phyloP scores from a whole-genome alignment of 495 filamentous ascomycete species.

The Penicillium coprophilum region DNA sequence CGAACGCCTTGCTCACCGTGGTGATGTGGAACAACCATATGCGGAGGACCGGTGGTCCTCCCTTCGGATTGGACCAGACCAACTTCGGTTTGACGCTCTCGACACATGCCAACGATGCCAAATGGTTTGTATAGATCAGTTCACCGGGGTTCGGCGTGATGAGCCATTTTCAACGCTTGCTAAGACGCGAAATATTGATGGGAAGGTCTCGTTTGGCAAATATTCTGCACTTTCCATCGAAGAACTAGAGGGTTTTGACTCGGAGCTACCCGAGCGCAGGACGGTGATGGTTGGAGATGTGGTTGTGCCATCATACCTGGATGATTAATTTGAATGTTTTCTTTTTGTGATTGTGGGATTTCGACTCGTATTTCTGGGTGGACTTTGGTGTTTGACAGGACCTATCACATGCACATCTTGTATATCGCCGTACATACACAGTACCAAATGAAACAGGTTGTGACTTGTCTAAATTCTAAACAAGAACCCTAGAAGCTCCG shows the following conservation, averaged over 20 bases:
- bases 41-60: conserved; percentile 51
- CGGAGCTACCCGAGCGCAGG: conserved; percentile 17
- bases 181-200: conserved; percentile 77
- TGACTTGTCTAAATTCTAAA: not conserved
- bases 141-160: conserved; percentile 70
- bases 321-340: conserved; percentile 11
- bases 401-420: not conserved
- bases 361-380: not conserved
- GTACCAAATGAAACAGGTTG: not conserved
- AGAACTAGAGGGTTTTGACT: conserved; percentile 23
- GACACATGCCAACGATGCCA: conserved; percentile 86
- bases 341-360: too few relatives aligned
- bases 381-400: not conserved
- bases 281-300: conserved; percentile 47
- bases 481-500: not conserved
- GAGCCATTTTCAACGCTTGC: conserved; percentile 88
- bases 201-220: conserved; percentile 82
- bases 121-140: conserved; percentile 92
- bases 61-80: conserved; percentile 36
- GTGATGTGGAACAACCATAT: conserved; percentile 54
- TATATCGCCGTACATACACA: not conserved
- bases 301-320: conserved; percentile 33
- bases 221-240: conserved; percentile 55
- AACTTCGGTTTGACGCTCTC: conserved; percentile 62
- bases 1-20: conserved; percentile 40